phyloP scores from a whole-genome alignment of 352 stramenopile species.

The Phytophthora sp. region DNA sequence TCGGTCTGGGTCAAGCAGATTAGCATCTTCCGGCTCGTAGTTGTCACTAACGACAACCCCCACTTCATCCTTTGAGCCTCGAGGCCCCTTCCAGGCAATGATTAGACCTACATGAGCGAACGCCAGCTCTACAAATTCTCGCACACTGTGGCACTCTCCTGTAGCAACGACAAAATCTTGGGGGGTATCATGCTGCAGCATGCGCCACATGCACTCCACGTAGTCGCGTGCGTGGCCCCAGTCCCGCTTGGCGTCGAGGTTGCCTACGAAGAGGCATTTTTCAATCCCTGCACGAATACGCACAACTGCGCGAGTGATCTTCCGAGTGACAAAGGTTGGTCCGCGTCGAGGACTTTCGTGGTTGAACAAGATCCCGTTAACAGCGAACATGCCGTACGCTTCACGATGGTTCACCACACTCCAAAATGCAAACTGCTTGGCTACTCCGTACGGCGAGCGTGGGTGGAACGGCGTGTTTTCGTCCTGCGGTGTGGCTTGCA shows the following conservation, averaged over 20 bases:
- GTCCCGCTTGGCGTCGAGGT: slow-evolving; percentile 98
- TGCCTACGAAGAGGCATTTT: slow-evolving; percentile 97
- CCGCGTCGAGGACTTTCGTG: slow-evolving; percentile 98
- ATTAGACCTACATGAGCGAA: slow-evolving; percentile 91
- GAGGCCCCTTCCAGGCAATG: slow-evolving; percentile 92
- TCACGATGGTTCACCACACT: slow-evolving; percentile 99
- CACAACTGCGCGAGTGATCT: slow-evolving; percentile 97
- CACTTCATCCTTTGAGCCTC: slow-evolving; percentile 92
- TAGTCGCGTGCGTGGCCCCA: slow-evolving; percentile 99
- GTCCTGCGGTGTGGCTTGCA: slow-evolving; percentile 95
- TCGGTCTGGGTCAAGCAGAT: slow-evolving; percentile 65
- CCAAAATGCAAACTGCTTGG: slow-evolving; percentile 99
- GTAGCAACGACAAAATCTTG: slow-evolving; percentile 92
- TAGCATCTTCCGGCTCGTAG: not conserved
- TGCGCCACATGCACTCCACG: slow-evolving; percentile 99
- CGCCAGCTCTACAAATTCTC: slow-evolving; percentile 97
- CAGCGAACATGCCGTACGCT: slow-evolving; percentile 94
- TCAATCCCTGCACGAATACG: slow-evolving; percentile 93
- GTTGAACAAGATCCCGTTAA: slow-evolving; percentile 99
- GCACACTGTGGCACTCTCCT: slow-evolving; percentile 97
- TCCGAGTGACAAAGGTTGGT: slow-evolving; percentile 98
- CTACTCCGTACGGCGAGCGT: slow-evolving; percentile 97
- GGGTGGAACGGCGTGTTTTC: slow-evolving; percentile 99
- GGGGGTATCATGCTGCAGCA: slow-evolving; percentile 91
- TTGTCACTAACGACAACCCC: slow-evolving; percentile 84